phyloP scores from a whole-genome alignment of 1,284 basidiomycete species.

The Vanrija pseudolonga region DNA sequence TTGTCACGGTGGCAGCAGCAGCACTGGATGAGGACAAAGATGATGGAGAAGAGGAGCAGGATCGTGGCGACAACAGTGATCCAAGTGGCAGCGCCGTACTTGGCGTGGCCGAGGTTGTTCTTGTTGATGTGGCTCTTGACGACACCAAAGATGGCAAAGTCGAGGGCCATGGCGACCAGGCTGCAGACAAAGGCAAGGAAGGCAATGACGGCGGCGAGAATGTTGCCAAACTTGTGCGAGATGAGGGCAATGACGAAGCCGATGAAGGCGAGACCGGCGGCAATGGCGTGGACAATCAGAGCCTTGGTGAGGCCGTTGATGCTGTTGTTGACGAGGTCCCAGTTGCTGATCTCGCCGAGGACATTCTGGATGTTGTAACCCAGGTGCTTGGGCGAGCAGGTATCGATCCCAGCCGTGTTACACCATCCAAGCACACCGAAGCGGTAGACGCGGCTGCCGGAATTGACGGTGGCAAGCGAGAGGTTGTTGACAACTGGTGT shows the following conservation, averaged over 20 bases:
- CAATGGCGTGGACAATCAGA: slow-evolving; percentile 45
- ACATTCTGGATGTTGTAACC: slow-evolving; percentile 30
- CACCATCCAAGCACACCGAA: slow-evolving; percentile 46
- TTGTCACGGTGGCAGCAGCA: too few species aligned
- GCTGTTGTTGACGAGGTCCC: slow-evolving; percentile 16
- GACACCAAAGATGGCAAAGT: slow-evolving; percentile 38
- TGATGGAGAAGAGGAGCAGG: slow-evolving; percentile 1
- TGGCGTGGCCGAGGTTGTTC: slow-evolving; percentile 17
- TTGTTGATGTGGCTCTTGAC: slow-evolving; percentile 30
- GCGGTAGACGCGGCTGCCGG: slow-evolving; percentile 5
- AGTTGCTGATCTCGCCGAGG: slow-evolving; percentile 13
- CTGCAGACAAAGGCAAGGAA: slow-evolving; percentile 41
- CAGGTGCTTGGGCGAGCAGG: slow-evolving; percentile 24
- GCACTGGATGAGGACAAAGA: too few species aligned
- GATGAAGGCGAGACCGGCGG: slow-evolving; percentile 35
- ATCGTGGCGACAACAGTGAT: slow-evolving; percentile 36
- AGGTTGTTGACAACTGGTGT: slow-evolving; percentile 36
- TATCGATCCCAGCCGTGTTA: slow-evolving; percentile 5
- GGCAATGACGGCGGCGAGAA: slow-evolving; percentile 38
- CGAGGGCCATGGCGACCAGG: slow-evolving; percentile 42
- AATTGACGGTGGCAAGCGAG: slow-evolving; percentile 32
- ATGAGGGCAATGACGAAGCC: slow-evolving; percentile 39
- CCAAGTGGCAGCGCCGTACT: slow-evolving; percentile 39
- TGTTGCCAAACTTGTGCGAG: slow-evolving; percentile 41
- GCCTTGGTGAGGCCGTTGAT: slow-evolving; percentile 32